These are phyloP conservation scores for Xylariales sp. DNA, from an alignment of 2,329 filamentous ascomycete genomes.

Conservation along the genomic window DNA sequence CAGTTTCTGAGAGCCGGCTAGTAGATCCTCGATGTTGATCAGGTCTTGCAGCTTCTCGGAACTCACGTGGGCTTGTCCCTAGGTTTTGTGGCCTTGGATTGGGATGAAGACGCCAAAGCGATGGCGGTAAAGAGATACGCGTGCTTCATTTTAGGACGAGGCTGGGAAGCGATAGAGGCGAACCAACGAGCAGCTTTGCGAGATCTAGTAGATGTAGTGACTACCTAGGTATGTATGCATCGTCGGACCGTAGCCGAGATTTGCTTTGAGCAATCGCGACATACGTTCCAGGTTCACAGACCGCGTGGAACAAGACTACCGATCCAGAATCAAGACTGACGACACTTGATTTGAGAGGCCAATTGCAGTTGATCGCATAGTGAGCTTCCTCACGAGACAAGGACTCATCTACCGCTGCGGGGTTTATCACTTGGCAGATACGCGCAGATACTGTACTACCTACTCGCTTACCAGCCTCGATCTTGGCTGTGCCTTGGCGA, in stretches of 20 bases:
- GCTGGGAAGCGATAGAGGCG: too few species aligned
- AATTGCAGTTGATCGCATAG: background rate
- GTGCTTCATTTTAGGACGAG: too few species aligned
- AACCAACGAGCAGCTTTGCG: too few species aligned
- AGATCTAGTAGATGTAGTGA: too few species aligned
- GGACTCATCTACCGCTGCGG: background rate
- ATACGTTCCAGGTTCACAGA: background rate
- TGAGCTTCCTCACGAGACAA: constrained; percentile 6
- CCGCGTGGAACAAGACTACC: background rate
- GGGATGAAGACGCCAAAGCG: background rate
- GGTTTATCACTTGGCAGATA: constrained; percentile 5
- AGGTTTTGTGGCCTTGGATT: constrained; percentile 9
- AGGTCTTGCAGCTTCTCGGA: constrained; percentile 33
- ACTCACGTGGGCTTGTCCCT: constrained; percentile 28
- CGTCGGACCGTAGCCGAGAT: background rate
- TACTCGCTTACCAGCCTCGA: background rate
- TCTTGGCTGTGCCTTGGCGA: constrained; percentile 7
- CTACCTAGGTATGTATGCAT: background rate
- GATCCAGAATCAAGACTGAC: background rate
- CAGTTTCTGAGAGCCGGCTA: constrained; percentile 39
- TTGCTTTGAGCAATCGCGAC: background rate
- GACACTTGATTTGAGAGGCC: background rate
- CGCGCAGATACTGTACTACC: too few species aligned
- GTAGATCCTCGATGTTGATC: constrained; percentile 35
- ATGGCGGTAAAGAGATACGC: background rate